phyloP scores from a whole-genome alignment of 2,329 filamentous ascomycete genomes.

The Calycina herbarum region DNA sequence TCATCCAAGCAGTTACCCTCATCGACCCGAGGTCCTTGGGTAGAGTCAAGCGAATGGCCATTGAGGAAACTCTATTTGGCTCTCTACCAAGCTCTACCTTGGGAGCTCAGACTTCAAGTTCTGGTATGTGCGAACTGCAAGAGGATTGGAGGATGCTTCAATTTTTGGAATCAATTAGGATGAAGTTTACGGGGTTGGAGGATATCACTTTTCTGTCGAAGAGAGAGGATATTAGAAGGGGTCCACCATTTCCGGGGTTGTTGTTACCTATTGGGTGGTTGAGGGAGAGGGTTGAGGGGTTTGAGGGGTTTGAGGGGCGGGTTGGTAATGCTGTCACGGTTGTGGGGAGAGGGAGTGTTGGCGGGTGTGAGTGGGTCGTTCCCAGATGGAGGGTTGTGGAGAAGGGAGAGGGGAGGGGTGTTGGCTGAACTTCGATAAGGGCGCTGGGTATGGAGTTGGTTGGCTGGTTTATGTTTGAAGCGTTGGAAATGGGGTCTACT shows the following conservation, averaged over 20 bases:
- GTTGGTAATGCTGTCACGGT: neutral
- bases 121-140: neutral
- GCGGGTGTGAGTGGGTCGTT: neutral
- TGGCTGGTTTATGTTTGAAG: neutral
- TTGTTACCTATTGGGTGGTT: constrained; percentile 7
- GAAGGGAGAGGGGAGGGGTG: neutral
- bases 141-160: constrained; percentile 14
- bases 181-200: constrained; percentile 17
- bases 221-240: neutral
- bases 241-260: neutral
- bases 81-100: no score
- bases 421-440: neutral
- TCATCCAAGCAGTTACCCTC: neutral
- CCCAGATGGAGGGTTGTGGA: constrained; percentile 2
- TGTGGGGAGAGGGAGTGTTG: neutral
- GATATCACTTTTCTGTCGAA: constrained; percentile 16
- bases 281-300: neutral
- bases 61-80: constrained; percentile 23
- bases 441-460: neutral
- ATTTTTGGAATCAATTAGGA: constrained; percentile 25
- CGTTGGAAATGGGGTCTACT: no score
- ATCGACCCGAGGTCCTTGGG: neutral
- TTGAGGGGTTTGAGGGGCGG: neutral
- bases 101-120: no score
- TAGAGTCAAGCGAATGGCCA: constrained; percentile 9